Evolutionary conservation across 148 eudicot genomes (phyloP), one percentile per base, ranked within the genome.

Genomic region (Limonium bicolor): DNA sequence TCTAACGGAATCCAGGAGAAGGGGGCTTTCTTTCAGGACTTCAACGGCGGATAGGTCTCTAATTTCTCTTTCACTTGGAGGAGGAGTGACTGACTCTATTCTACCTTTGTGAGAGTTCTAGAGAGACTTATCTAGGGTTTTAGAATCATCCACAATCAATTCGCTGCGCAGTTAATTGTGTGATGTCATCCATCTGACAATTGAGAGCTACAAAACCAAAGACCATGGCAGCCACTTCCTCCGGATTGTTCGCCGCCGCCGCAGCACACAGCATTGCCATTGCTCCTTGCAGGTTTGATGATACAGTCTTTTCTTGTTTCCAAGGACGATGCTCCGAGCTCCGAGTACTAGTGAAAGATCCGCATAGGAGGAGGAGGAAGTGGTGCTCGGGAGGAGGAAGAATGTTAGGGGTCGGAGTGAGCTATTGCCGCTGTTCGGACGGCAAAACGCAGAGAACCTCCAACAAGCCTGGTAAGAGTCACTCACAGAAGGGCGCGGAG

Each of bases 191-290:
- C n/a, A n/a, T n/a, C n/a, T n/a, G n/a, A n/a, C n/a, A n/a, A n/a
- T n/a, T n/a, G n/a, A n/a, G n/a, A n/a, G n/a, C n/a, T n/a, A n/a
- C n/a, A n/a, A n/a, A n/a, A n/a, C n/a, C n/a, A n/a, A n/a, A n/a
- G n/a, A n/a, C 35, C 53, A 74, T 70, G 77, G 65, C 71, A 60
- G 88, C 80, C 25, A 75, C 51, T 58, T 70, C 80, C 35, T 68
- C 80, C 46, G 62, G 80, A 34, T 79, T 72, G 23, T 62, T 68
- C 21, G 49, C 74, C 29, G 53, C 20, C 57, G 60, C 11, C 43
- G 18, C 18, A 39, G 54, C 43, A 43, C 24, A 55, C 29, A 19
- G 48, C 30, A 6, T 12, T 23, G 20, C 20, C 30, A 14, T 25
- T 21, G 2, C 19, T 14, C 48, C 4, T 20, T 24, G 50, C 20